These are phyloP conservation scores for Tolypocladium pustulatum DNA, from an alignment of 2,329 filamentous ascomycete species.

Conservation along the genomic window DNA sequence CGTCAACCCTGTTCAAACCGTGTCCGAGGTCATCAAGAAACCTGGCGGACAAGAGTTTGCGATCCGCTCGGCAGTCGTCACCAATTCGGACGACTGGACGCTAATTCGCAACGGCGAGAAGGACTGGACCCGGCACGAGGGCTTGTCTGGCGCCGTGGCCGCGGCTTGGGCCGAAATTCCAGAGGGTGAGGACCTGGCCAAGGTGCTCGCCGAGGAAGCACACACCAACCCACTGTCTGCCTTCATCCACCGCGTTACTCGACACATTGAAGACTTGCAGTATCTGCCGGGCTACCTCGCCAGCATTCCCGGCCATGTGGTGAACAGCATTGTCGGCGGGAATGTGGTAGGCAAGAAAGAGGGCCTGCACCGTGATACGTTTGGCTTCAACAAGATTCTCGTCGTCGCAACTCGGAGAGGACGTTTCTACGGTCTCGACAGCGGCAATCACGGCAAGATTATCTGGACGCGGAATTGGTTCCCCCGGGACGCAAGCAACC, in stretches of 20 bases:
- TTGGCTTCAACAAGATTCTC: slow-evolving; percentile 81
- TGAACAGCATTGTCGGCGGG: slow-evolving; percentile 53
- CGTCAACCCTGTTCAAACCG: slow-evolving; percentile 50
- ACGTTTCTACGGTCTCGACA: slow-evolving; percentile 69
- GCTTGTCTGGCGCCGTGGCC: slow-evolving; percentile 66
- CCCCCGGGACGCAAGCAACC: slow-evolving; percentile 40
- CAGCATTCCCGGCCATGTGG: slow-evolving; percentile 55
- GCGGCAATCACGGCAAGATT: slow-evolving; percentile 61
- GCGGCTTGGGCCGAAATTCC: slow-evolving; percentile 73
- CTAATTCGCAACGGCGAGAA: slow-evolving; percentile 73
- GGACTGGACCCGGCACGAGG: slow-evolving; percentile 74
- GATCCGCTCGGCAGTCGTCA: slow-evolving; percentile 64
- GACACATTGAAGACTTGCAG: slow-evolving; percentile 70
- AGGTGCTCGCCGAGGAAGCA: slow-evolving; percentile 76
- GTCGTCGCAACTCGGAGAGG: slow-evolving; percentile 72
- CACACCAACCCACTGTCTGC: slow-evolving; percentile 70
- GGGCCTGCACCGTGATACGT: slow-evolving; percentile 56
- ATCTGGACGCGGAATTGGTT: slow-evolving; percentile 64
- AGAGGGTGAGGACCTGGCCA: slow-evolving; percentile 62
- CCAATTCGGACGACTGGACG: slow-evolving; percentile 63
- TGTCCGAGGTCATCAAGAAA: slow-evolving; percentile 75
- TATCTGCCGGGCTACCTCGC: slow-evolving; percentile 65
- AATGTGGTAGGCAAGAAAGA: slow-evolving; percentile 31
- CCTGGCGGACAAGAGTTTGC: slow-evolving; percentile 55
- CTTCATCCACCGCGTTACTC: slow-evolving; percentile 78